Conservation (phyloP, 345 rosid genomes). For the Eutrema heterophyllum region DNA sequence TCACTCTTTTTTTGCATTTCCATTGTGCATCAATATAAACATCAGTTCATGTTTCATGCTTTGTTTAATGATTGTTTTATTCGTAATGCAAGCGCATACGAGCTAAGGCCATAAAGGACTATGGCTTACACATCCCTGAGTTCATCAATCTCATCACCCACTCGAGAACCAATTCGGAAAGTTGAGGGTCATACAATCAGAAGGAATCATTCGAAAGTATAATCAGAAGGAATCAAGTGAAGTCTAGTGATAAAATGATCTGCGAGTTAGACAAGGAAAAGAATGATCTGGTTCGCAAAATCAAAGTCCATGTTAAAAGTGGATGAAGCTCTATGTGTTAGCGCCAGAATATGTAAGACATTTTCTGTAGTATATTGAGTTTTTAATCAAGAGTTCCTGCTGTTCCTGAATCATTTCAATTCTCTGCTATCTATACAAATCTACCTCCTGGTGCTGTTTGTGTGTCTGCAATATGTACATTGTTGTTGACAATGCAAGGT, state of each 20-base stretch:
- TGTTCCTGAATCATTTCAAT: not conserved
- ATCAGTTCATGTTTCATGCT: not conserved
- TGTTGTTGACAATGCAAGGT: not conserved
- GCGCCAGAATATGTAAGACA: not conserved
- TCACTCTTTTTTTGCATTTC: not conserved
- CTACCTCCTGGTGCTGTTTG: not conserved
- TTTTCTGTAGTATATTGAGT: not conserved
- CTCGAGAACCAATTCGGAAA: not conserved
- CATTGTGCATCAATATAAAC: not conserved
- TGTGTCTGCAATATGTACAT: not conserved
- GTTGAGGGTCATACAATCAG: not conserved
- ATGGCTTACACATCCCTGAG: not conserved
- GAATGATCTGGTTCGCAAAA: not conserved
- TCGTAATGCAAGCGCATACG: not conserved
- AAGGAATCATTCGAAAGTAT: not conserved
- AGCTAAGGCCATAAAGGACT: not conserved
- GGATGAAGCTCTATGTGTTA: not conserved
- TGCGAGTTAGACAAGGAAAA: conserved; percentile 9
- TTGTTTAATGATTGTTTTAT: not conserved
- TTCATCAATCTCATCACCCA: not conserved
- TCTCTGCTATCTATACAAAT: not conserved
- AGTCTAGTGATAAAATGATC: not conserved
- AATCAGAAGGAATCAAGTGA: not conserved
- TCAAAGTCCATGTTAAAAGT: conserved; percentile 18
- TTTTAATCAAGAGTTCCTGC: not conserved